phyloP scores from a whole-genome alignment of 495 filamentous ascomycete species.

The Aspergillus hancockii region DNA sequence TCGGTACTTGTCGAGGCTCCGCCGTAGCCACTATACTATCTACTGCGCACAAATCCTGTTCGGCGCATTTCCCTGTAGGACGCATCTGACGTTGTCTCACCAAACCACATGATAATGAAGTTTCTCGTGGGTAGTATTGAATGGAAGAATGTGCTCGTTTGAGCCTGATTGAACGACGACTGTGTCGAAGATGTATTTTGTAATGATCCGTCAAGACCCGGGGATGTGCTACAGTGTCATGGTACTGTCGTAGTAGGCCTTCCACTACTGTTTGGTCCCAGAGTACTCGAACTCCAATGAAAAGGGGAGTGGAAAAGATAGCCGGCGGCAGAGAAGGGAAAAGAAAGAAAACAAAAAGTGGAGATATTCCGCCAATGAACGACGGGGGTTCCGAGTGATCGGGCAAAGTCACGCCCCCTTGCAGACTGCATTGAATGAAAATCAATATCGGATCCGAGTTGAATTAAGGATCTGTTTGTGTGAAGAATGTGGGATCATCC shows the following conservation, averaged over 20 bases:
- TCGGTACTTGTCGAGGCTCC: neutral
- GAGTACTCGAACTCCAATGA: no score
- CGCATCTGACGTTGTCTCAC: neutral
- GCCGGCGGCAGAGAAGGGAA: neutral
- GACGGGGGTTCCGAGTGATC: neutral
- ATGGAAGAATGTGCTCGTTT: neutral
- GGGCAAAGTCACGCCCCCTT: slow-evolving; percentile 3
- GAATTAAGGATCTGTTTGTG: neutral
- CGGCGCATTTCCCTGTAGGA: neutral
- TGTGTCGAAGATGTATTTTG: neutral
- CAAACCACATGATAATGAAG: neutral
- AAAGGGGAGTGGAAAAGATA: neutral
- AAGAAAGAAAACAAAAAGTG: slow-evolving; percentile 3
- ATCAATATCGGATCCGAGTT: neutral
- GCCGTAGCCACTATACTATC: neutral
- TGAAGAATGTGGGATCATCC: neutral
- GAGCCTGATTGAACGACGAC: neutral
- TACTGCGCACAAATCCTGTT: neutral
- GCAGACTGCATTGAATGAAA: neutral
- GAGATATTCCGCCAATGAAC: neutral
- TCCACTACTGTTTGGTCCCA: no score
- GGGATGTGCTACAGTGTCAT: neutral
- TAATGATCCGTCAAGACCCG: neutral
- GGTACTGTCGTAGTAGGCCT: no score
- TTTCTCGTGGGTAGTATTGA: neutral